These are phyloP conservation scores for Leptographium flavum DNA, from an alignment of 2,329 filamentous ascomycete genomes.

Conservation along the genomic window DNA sequence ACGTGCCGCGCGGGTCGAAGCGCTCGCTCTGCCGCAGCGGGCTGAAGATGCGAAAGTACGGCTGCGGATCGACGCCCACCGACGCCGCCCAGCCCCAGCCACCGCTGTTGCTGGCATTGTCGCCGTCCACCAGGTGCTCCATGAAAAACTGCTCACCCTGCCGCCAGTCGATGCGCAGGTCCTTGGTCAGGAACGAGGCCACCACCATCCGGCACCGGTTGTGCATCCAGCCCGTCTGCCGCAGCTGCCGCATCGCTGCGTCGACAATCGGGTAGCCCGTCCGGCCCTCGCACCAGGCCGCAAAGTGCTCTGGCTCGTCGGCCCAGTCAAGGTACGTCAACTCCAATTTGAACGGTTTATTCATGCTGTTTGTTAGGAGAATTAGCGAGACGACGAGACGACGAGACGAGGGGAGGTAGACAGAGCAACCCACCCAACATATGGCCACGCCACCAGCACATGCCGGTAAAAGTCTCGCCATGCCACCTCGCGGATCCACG, in stretches of 20 bases:
- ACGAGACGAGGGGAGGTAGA: background rate
- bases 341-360: background rate
- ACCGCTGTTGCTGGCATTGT: conserved; percentile 65
- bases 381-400: background rate
- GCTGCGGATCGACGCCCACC: conserved; percentile 34
- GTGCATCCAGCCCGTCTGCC: conserved; percentile 61
- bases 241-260: conserved; percentile 70
- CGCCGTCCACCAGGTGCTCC: conserved; percentile 64
- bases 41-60: conserved; percentile 86
- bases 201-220: conserved; percentile 77
- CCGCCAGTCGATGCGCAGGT: conserved; percentile 71
- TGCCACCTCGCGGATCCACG: conserved; percentile 71
- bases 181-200: conserved; percentile 67
- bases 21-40: conserved; percentile 73
- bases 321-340: background rate
- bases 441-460: conserved; percentile 74
- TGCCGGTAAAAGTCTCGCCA: conserved; percentile 87
- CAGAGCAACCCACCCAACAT: conserved; percentile 39
- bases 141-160: conserved; percentile 74
- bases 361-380: background rate
- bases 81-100: conserved; percentile 37
- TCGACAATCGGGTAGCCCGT: conserved; percentile 79
- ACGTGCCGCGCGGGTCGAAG: conserved; percentile 65
- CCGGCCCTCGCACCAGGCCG: background rate
- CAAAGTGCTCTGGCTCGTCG: background rate